Percentiles rank a stretch among this genome's conserved stretches.
Conservation (phyloP, 2,329 filamentous ascomycete species). For the Fusarium verticillioides region DNA sequence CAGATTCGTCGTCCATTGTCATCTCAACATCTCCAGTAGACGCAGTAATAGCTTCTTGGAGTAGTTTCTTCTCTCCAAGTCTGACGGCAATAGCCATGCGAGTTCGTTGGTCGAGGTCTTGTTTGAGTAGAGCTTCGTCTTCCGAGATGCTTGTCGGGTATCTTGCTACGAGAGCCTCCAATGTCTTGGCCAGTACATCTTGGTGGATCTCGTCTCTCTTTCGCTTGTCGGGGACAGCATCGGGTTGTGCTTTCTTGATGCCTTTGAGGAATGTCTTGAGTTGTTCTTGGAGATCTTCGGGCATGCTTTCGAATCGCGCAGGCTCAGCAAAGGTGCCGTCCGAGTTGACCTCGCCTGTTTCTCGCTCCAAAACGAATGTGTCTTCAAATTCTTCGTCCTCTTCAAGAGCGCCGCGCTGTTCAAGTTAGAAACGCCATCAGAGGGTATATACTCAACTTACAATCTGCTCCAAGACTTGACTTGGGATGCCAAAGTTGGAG, state of each 20-base stretch:
- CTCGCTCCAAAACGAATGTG: conserved; percentile 74
- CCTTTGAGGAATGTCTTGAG: conserved; percentile 62
- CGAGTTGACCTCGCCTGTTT: conserved; percentile 61
- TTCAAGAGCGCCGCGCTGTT: conserved; percentile 59
- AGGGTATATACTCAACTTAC: conserved; percentile 40
- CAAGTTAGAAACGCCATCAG: too few relatives aligned
- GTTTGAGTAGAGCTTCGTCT: conserved; percentile 53
- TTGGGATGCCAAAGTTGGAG: conserved; percentile 52
- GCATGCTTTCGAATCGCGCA: conserved; percentile 55
- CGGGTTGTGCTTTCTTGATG: conserved; percentile 57
- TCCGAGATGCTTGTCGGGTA: conserved; percentile 57
- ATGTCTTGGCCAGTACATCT: conserved; percentile 52
- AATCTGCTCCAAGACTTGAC: conserved; percentile 54
- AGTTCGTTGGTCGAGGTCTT: conserved; percentile 49
- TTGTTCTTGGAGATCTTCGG: conserved; percentile 63
- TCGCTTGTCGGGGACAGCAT: conserved; percentile 60
- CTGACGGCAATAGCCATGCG: conserved; percentile 75
- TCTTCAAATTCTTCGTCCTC: conserved; percentile 79
- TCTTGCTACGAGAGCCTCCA: conserved; percentile 53
- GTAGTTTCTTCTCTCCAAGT: conserved; percentile 76
- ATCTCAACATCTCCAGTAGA: conserved; percentile 45
- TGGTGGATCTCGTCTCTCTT: conserved; percentile 60
- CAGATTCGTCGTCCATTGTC: conserved; percentile 40
- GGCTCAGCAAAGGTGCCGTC: conserved; percentile 57
- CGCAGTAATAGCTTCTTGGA: conserved; percentile 62